These are phyloP conservation scores for Verticillium isaacii DNA, from an alignment of 2,329 filamentous ascomycete species.

Conservation along the genomic window DNA sequence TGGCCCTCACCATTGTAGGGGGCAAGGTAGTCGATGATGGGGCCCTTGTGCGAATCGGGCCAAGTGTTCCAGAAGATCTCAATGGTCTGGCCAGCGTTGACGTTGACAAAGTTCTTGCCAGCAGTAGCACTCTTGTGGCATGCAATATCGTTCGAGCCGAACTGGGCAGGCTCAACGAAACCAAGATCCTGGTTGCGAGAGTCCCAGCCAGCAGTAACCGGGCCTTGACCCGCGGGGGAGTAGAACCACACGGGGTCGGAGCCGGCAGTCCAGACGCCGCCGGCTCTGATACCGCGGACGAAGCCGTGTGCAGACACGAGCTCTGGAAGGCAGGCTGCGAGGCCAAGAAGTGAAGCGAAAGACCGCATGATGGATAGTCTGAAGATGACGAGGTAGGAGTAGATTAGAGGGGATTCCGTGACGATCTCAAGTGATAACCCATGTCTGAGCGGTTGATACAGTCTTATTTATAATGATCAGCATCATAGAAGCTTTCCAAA, in stretches of 20 bases:
- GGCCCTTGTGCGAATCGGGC: conserved; percentile 25
- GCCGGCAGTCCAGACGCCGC: conserved; percentile 27
- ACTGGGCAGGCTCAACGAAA: conserved; percentile 32
- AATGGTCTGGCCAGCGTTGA: conserved; percentile 15
- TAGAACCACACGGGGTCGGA: conserved; percentile 32
- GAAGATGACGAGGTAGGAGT: background rate
- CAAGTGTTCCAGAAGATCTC: conserved; percentile 22
- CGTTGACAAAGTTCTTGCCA: conserved; percentile 20
- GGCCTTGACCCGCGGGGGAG: conserved; percentile 14
- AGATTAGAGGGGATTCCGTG: background rate
- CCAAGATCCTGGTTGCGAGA: conserved; percentile 19
- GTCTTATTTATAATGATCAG: background rate
- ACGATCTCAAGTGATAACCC: background rate
- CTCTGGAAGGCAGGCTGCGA: conserved; percentile 1
- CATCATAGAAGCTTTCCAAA: background rate
- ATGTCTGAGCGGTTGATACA: background rate
- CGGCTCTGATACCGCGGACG: conserved; percentile 22
- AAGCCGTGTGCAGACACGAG: conserved; percentile 24
- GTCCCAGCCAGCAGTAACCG: conserved; percentile 8
- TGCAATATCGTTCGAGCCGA: conserved; percentile 28
- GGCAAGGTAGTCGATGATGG: conserved; percentile 34
- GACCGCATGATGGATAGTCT: background rate
- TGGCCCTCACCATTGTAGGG: conserved; percentile 33
- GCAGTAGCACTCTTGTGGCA: conserved; percentile 30
- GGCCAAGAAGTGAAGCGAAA: background rate